A percentile compares a stretch with the other conserved stretches of the same genome.
These are phyloP conservation scores for Acacia pycnantha DNA, from an alignment of 331 rosid species.

Conservation along the genomic window DNA sequence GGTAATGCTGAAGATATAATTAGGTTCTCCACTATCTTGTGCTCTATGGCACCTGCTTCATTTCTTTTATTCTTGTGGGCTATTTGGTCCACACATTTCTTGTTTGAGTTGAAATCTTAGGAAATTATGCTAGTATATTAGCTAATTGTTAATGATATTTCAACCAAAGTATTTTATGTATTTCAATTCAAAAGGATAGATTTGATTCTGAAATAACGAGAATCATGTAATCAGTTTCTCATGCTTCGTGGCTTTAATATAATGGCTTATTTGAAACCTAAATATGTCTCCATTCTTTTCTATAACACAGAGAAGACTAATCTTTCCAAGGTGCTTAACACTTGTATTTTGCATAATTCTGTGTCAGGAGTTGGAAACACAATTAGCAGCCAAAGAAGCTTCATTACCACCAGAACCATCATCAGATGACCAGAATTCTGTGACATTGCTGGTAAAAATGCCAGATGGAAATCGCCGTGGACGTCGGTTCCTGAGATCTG, in stretches of 20 bases:
- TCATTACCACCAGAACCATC: constrained; percentile 83
- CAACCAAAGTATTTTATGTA: not conserved
- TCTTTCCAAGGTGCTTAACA: constrained; percentile 27
- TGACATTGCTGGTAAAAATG: constrained; percentile 84
- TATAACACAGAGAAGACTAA: not conserved
- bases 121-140: not conserved
- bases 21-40: not conserved
- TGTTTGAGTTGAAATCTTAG: not conserved
- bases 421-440: constrained; percentile 73
- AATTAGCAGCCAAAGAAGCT: constrained; percentile 71
- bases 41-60: not conserved
- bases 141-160: not conserved
- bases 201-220: not conserved
- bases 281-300: constrained; percentile 2
- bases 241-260: not conserved
- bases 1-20: constrained; percentile 42
- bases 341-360: constrained; percentile 25
- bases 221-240: not conserved
- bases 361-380: constrained; percentile 83
- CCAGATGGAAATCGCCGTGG: constrained; percentile 98
- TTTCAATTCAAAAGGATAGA: not conserved
- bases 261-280: constrained; percentile 7
- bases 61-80: not conserved
- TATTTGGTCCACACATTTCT: not conserved
- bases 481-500: constrained; percentile 90